phyloP scores from a whole-genome alignment of 2,329 filamentous ascomycete species.

The Aureobasidium sp. region DNA sequence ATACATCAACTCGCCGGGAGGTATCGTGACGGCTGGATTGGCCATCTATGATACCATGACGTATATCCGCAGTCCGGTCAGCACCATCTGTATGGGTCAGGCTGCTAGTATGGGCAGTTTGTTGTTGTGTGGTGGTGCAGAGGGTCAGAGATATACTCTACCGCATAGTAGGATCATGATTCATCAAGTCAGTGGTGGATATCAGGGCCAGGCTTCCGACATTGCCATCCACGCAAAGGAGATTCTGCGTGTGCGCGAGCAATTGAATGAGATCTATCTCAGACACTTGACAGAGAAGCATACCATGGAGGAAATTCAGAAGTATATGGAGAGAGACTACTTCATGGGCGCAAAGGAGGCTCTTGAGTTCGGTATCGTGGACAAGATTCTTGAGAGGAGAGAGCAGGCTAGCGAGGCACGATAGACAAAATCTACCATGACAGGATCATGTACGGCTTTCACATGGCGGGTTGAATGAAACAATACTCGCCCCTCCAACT shows the following conservation, averaged over 20 bases:
- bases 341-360: conserved; percentile 88
- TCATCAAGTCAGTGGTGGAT: conserved; percentile 82
- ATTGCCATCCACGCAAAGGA: conserved; percentile 97
- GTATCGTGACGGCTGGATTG: conserved; percentile 74
- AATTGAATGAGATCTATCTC: conserved; percentile 86
- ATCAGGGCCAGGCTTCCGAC: conserved; percentile 62
- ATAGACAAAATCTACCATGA: neutral
- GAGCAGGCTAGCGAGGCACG: conserved; percentile 22
- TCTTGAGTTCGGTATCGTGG: conserved; percentile 81
- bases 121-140: conserved; percentile 75
- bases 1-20: conserved; percentile 96
- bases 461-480: too few species aligned
- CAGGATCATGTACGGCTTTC: neutral
- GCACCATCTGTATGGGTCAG: conserved; percentile 89
- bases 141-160: conserved; percentile 78
- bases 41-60: conserved; percentile 99
- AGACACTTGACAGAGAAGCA: conserved; percentile 71
- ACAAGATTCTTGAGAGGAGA: conserved; percentile 71
- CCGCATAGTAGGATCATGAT: conserved; percentile 97
- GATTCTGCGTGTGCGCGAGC: conserved; percentile 77
- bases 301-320: conserved; percentile 75
- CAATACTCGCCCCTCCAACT: neutral
- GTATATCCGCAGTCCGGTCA: conserved; percentile 88
- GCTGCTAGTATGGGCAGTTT: conserved; percentile 93
- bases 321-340: conserved; percentile 94